Base-by-base conservation (phyloP, 2,329 filamentous ascomycete species). In the Colletotrichum lindemuthianum region DNA sequence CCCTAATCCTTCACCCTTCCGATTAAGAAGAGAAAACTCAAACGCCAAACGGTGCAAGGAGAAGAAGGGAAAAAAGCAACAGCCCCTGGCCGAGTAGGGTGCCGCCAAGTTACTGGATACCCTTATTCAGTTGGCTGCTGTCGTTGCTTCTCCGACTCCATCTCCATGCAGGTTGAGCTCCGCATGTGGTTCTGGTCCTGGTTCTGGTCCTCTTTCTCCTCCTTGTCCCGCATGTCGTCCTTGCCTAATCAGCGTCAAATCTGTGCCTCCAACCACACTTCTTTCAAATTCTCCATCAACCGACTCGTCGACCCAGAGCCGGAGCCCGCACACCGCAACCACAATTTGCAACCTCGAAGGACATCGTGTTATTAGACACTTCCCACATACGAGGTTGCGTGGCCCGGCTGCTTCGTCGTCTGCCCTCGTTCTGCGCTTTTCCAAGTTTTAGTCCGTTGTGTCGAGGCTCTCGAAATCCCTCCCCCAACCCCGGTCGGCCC, bases 331-430 rank as follows among this genome's bases (percentile, higher is more conserved):
- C 49, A 51, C 37, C 51, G 47, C 52, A 53, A 52, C 44, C 52
- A 39, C 24, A 43, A 44, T 7, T 37, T 51, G 54, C 63, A 55
- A 24, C 60, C 58, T 50, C 49, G 34, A 33, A 57, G 50, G 40
- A 51, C 33, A 50, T 49, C 53, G 65, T 66, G 57, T 66, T 66
- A 63, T 67, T 66, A 66, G 58, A 66, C 63, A 59, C 57, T 45
- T n/a, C 34, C 24, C 52, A 57, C 47, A 36, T 11, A 52, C 32
- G 34, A 33, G 59, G 41, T 48, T 65, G 63, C 41, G 39, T 47
- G 37, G 48, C 13, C 41, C 24, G 47, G 51, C 52, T 51, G 41
- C 47, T 37, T 47, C 37, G 47, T 45, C 36, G 45, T 49, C 51
- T 50, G 45, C 40, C 36, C 16, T 34, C 44, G 34, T 49, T 49